Conservation (phyloP, 495 filamentous ascomycete genomes). For the Neurospora sp. region DNA sequence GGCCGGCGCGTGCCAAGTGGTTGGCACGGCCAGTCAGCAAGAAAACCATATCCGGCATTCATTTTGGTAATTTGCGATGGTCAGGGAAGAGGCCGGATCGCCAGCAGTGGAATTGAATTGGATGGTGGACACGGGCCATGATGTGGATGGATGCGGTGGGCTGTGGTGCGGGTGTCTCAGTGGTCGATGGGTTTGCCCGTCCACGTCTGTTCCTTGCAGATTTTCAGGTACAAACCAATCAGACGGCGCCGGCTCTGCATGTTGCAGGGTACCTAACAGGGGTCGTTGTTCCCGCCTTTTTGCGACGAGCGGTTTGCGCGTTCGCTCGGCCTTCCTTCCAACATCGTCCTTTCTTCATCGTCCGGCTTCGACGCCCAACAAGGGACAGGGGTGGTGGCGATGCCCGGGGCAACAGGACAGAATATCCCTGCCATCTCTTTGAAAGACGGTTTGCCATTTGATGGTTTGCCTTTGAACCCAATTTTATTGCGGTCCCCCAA, state of each 20-base stretch:
- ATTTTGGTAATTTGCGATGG: background rate
- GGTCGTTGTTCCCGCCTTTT: background rate
- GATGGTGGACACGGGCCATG: background rate
- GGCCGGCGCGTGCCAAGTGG: background rate
- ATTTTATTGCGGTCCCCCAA: background rate
- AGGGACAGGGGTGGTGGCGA: background rate
- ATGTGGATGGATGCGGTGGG: background rate
- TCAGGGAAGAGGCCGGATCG: background rate
- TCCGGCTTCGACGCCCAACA: background rate
- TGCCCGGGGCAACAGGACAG: background rate
- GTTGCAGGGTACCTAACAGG: slow-evolving; percentile 4
- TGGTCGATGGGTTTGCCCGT: slow-evolving; percentile 5
- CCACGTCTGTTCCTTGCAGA: slow-evolving; percentile 13
- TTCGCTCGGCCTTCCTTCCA: background rate
- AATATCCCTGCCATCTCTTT: background rate
- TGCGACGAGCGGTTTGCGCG: background rate
- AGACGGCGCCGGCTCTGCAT: background rate
- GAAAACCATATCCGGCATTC: background rate
- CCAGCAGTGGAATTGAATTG: background rate
- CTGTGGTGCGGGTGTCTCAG: background rate
- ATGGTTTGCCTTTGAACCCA: background rate
- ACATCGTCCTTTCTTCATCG: background rate
- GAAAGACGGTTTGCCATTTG: background rate
- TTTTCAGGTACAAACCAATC: slow-evolving; percentile 8
- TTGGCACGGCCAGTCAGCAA: background rate